Base-by-base conservation (phyloP, 2,329 filamentous ascomycete genomes). In the Aureobasidium sp. region DNA sequence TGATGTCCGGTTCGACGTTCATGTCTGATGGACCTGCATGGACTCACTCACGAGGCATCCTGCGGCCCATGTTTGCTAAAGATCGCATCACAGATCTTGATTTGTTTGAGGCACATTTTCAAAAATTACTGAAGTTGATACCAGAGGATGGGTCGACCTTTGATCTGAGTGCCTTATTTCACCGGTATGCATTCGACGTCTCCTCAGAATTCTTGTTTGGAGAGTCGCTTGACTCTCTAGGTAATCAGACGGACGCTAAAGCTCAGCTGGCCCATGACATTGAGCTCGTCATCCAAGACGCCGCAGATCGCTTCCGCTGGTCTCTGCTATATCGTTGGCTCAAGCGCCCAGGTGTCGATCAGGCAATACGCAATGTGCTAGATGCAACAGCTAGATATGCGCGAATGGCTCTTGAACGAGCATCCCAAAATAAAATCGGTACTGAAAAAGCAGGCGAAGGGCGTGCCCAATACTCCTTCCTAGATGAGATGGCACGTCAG, bases 201-300 rank as follows among this genome's bases (percentile, higher is more conserved):
- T 83, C 85, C 0, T 88, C 85, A 0, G 84, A 86, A 42, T 87
- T 89, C 62, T 72, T 89, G 5, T 84, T 88, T 37, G 86, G 87
- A 5, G 75, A 82, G 44, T 67, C 66, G 27, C 66, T 66, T 2
- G 62, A 65, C 20, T 66, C 67, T 8, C 61, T 71, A 5, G 53
- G 59, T n/a, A 48, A 59, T 13, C 60, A 65, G 13, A 55, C 61
- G 9, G 58, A 47, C 4, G 65, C 63, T n/a, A 48, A 63, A 26
- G 62, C 57, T 4, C 42, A 56, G 12, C 64, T 67, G n/a, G 56
- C 59, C 9, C 37, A 64, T 20, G 64, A 64, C 8, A 64, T 68
- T 20, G 65, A 67, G 9, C 37, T 59, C 17, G 61, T 59, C n/a
- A 59, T 67, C 6, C 17, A 58, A 8, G 62, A 64, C 20, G 56